Evolutionary conservation across 2,329 filamentous ascomycete species (phyloP), one percentile per base, ranked within the genome.

Genomic region (Colletotrichum somersetense): DNA sequence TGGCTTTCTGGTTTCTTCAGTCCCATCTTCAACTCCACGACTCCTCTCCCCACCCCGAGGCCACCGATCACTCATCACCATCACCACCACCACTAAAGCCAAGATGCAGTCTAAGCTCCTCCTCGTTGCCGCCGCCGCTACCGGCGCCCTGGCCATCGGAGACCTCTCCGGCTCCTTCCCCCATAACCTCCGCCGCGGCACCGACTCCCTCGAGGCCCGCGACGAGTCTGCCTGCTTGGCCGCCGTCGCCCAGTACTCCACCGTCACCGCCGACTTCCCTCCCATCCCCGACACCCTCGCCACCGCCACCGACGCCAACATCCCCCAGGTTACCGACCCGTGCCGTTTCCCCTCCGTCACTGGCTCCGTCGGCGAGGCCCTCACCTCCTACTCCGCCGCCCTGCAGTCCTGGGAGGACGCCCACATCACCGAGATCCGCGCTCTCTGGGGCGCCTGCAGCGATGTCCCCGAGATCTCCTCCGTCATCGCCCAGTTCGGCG

Each of bases 341-440:
- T 79, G 78, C 72, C 74, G 75, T 26, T 57, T 79, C 48, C 78
- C 78, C 18, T 65, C 61, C 10, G 67, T 79, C 48, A 79, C 78
- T 4, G 78, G 78, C 23, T 70, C 76, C 26, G 57, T 74, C 59
- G 76, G 76, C 52, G 62, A 70, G 3, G 75, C 76, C 52, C 77
- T 78, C 69, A 75, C 76, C 10, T 76, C 75, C 10, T 79, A 75
- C 59, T 66, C 63, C 38, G 66, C 67, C 14, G 69, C 73, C 33
- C 68, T 79, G 6, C 70, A 75, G 59, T 76, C 74, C 69, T 79
- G 77, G 77, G 74, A 78, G 58, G 58, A 59, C 12, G 74, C 72
- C 30, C 67, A 77, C 48, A 71, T 56, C 63, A 73, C 66, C 5
- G 75, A 69, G 0, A 23, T 78, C n/a, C 72, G 67, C 6, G 71